Conservation (phyloP, 2,329 filamentous ascomycete genomes). For the Fusarium nanum region DNA sequence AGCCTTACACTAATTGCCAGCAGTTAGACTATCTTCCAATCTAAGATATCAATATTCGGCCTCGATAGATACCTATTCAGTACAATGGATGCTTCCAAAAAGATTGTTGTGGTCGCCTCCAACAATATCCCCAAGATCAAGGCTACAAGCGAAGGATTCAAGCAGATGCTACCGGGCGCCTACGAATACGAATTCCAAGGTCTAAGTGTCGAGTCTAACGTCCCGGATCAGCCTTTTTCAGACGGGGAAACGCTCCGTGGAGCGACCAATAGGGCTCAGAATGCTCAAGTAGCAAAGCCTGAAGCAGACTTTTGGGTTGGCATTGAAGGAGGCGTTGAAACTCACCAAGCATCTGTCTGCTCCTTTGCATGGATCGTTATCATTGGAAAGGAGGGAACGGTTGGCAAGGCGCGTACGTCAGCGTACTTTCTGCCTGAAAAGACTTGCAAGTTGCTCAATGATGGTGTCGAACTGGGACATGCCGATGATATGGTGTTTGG, state of each 20-base stretch:
- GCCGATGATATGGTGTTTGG: slow-evolving; percentile 56
- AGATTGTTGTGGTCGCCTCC: slow-evolving; percentile 51
- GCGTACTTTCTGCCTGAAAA: slow-evolving; percentile 54
- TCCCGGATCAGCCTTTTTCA: slow-evolving; percentile 55
- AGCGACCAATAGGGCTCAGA: slow-evolving; percentile 52
- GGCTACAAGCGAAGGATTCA: slow-evolving; percentile 53
- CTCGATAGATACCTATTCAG: not conserved
- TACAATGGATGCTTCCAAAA: slow-evolving; percentile 5
- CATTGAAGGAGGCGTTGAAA: slow-evolving; percentile 56
- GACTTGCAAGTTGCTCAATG: slow-evolving; percentile 50
- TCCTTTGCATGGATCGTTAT: slow-evolving; percentile 58
- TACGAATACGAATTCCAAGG: slow-evolving; percentile 46
- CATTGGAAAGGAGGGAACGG: slow-evolving; percentile 42
- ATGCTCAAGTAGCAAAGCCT: slow-evolving; percentile 47
- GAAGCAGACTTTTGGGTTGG: slow-evolving; percentile 56
- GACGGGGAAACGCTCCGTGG: slow-evolving; percentile 54
- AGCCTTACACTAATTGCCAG: not conserved
- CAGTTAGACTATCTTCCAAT: not conserved
- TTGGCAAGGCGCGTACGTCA: slow-evolving; percentile 54
- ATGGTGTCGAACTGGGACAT: slow-evolving; percentile 54
- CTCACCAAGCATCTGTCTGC: slow-evolving; percentile 44
- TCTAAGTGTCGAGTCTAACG: slow-evolving; percentile 52
- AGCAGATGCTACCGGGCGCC: slow-evolving; percentile 49
- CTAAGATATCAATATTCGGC: too few species aligned
- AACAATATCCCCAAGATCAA: slow-evolving; percentile 56